phyloP scores from a whole-genome alignment of 2,329 filamentous ascomycete genomes.

The Hypoxylon sp. region DNA sequence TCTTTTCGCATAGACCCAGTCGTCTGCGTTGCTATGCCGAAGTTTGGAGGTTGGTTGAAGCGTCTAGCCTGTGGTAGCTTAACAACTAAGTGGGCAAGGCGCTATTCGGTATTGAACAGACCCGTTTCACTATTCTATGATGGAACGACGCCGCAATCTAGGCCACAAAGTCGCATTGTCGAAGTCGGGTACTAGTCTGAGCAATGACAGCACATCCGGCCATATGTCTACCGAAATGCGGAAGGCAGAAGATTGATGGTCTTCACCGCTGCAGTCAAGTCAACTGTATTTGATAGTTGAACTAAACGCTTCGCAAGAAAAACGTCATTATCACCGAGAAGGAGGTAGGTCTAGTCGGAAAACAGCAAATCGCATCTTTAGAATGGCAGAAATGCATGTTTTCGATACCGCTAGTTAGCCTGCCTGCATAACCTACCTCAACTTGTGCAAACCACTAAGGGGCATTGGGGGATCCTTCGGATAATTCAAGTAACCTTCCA shows the following conservation, averaged over 20 bases:
- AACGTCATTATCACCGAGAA: slow-evolving; percentile 28
- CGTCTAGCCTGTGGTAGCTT: slow-evolving; percentile 32
- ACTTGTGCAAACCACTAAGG: slow-evolving; percentile 11
- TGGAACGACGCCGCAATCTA: slow-evolving; percentile 27
- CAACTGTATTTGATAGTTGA: slow-evolving; percentile 4
- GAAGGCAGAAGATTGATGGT: slow-evolving; percentile 17
- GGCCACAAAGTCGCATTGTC: slow-evolving; percentile 16
- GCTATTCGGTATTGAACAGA: slow-evolving; percentile 28
- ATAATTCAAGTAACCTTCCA: slow-evolving; percentile 6
- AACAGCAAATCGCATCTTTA: slow-evolving; percentile 42
- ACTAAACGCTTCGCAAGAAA: slow-evolving; percentile 5
- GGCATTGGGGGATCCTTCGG: slow-evolving; percentile 7
- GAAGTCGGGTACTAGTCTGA: slow-evolving; percentile 10
- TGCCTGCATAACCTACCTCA: slow-evolving; percentile 30
- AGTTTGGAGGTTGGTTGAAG: slow-evolving; percentile 24
- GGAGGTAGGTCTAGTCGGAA: slow-evolving; percentile 34
- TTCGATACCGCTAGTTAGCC: slow-evolving; percentile 35
- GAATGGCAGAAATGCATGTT: slow-evolving; percentile 43
- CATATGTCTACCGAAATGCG: slow-evolving; percentile 24
- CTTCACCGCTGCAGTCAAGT: slow-evolving; percentile 35
- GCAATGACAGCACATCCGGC: slow-evolving; percentile 12
- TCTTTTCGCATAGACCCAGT: slow-evolving; percentile 28
- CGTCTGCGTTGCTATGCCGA: slow-evolving; percentile 26
- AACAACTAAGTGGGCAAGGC: slow-evolving; percentile 17
- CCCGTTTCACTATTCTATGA: slow-evolving; percentile 29